A percentile compares a stretch with the other conserved stretches of the same genome.
These are phyloP conservation scores for Bretschneidera sinensis DNA, from an alignment of 345 rosid genomes.

Conservation along the genomic window DNA sequence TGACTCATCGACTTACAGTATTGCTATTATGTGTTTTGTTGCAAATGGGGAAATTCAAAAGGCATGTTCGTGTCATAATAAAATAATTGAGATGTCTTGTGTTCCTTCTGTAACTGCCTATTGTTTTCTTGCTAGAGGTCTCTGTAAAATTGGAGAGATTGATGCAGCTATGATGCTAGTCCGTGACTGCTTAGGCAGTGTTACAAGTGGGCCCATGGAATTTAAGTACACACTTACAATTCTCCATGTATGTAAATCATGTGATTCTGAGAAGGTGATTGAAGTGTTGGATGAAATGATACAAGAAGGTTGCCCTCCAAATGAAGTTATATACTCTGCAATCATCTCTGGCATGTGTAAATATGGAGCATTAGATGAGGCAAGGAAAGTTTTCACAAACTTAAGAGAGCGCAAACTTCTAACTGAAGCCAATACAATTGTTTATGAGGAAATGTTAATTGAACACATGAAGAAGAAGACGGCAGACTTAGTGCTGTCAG, in stretches of 20 bases:
- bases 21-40: conserved; percentile 47
- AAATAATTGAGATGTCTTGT: conserved; percentile 61
- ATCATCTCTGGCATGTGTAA: conserved; percentile 73
- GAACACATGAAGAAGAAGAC: conserved; percentile 83
- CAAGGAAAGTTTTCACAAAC: conserved; percentile 57
- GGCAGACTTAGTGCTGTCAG: conserved; percentile 68
- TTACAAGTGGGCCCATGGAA: conserved; percentile 64
- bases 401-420: conserved; percentile 48
- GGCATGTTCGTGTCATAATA: conserved; percentile 69
- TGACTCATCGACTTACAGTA: conserved; percentile 52
- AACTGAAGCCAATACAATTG: conserved; percentile 60
- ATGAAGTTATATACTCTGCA: conserved; percentile 56
- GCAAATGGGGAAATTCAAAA: conserved; percentile 49
- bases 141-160: conserved; percentile 74
- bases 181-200: conserved; percentile 73
- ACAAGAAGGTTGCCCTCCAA: conserved; percentile 51
- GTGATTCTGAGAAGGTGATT: conserved; percentile 50
- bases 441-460: conserved; percentile 69
- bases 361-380: conserved; percentile 73
- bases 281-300: conserved; percentile 75
- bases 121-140: conserved; percentile 59
- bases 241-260: conserved; percentile 54
- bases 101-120: conserved; percentile 71
- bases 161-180: conserved; percentile 80
- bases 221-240: conserved; percentile 66